Evolutionary conservation across 225 moss, liverwort and hornwort genomes (phyloP).

Genomic region (Straminergon stramineum): DNA sequence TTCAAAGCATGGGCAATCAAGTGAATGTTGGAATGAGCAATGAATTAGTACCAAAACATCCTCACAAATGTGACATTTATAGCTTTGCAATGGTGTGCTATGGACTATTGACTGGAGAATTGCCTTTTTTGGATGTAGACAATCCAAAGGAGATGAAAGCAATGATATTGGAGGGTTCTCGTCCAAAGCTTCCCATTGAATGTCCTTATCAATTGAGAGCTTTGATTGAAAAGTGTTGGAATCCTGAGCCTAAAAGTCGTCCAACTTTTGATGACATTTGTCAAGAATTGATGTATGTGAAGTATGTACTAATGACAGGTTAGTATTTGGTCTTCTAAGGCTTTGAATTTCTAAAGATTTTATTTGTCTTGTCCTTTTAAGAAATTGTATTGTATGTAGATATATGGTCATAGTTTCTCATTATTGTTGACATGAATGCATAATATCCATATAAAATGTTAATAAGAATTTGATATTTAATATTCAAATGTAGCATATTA

Average conservation of each 20-base stretch:
- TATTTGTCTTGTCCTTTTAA: neutral
- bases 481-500: neutral
- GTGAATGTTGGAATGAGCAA: neutral
- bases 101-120: neutral
- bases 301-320: neutral
- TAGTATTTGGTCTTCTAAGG: accelerated
- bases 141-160: neutral
- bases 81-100: neutral
- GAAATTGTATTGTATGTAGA: neutral
- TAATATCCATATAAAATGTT: neutral
- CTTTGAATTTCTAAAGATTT: neutral
- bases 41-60: neutral
- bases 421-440: neutral
- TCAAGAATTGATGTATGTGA: neutral
- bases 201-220: neutral
- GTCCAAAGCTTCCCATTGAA: accelerated
- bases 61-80: neutral
- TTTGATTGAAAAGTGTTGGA: neutral
- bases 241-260: neutral
- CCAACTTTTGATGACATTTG: neutral
- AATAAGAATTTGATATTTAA: neutral
- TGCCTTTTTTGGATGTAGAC: neutral
- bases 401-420: neutral
- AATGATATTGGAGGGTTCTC: neutral
- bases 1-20: neutral